Percentiles rank a stretch among this genome's conserved stretches.
Evolutionary conservation across 306 rosid species (phyloP).

Genomic region (Vigna radiata): DNA sequence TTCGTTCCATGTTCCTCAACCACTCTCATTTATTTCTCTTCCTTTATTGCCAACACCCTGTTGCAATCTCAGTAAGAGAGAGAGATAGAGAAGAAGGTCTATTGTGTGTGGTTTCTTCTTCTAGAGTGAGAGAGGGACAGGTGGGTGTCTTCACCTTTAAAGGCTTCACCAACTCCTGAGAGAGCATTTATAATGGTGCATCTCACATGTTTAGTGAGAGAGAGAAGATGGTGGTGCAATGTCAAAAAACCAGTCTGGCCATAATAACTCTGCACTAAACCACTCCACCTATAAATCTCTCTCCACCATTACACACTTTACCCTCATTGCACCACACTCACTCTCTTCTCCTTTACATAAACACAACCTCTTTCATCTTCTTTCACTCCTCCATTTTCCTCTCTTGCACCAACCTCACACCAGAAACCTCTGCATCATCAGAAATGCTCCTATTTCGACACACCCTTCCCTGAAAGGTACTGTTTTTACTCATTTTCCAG

Average conservation of each 20-base stretch:
- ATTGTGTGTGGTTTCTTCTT: slow-evolving; percentile 5
- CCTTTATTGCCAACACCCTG: slow-evolving; percentile 62
- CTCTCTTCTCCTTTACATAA: not conserved
- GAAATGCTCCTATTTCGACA: not conserved
- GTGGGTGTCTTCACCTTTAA: slow-evolving; percentile 40
- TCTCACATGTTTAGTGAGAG: slow-evolving; percentile 48
- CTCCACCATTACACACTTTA: slow-evolving; percentile 47
- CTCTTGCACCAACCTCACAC: not conserved
- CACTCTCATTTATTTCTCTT: slow-evolving; percentile 78
- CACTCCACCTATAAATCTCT: slow-evolving; percentile 71
- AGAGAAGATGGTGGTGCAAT: slow-evolving; percentile 38
- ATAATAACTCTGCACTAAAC: slow-evolving; percentile 58
- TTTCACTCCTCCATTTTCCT: not conserved
- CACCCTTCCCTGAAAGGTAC: slow-evolving; percentile 29
- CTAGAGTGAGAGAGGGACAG: slow-evolving; percentile 14
- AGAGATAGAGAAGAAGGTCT: slow-evolving; percentile 13
- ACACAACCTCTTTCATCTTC: slow-evolving; percentile 5
- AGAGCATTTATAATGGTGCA: slow-evolving; percentile 60
- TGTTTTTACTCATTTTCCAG: slow-evolving; percentile 2
- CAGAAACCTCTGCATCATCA: slow-evolving; percentile 29
- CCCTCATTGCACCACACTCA: slow-evolving; percentile 17
- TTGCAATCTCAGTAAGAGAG: slow-evolving; percentile 46
- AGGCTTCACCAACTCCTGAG: slow-evolving; percentile 62
- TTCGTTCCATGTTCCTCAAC: slow-evolving; percentile 73
- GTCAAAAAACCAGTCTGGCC: slow-evolving; percentile 52